Base-by-base conservation (phyloP, 2,329 filamentous ascomycete species). In the Rutstroemia sp. region DNA sequence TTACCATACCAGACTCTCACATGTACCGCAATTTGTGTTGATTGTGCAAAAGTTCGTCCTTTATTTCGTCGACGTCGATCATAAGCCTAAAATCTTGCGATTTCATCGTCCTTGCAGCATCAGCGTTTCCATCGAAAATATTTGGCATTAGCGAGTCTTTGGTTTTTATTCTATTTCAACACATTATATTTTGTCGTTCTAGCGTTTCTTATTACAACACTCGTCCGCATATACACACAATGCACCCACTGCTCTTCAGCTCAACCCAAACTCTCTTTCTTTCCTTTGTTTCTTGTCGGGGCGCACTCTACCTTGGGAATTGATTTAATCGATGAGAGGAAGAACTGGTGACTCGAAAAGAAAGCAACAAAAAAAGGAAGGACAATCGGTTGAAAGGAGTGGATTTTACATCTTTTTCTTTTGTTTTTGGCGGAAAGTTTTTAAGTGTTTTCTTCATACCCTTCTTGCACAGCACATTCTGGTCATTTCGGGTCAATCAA, bases 1-100 rank as follows among this genome's bases (percentile, higher is more conserved):
- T 25, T 34, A 56, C n/a, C 54, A 52, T 21, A 25, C 19, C 14
- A 47, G 5, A 56, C 18, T 42, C 18, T 58, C 51, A 39, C 42
- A 47, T 57, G 49, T 57, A 57, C 37, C 34, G 52, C 54, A 57
- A 57, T 57, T 57, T 57, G 54, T 57, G 53, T 57, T 51, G 54
- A 53, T 53, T 56, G 54, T 44, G 49, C 54, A 39, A 47, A 53
- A 19, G 7, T 38, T 37, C 18, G 12, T 53, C 49, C 44, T 38
- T 42, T 27, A 49, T 39, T 44, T 49, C 54, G 48, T 53, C 30
- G 25, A 45, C 49, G 37, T 48, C 49, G 49, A 48, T 53, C 41
- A 45, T 16, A 45, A 51, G 47, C 21, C 47, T 12, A 34, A 19
- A 18, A 41, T 41, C 37, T 19, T 34, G 8, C 23, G 37, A 18